A percentile compares a stretch with the other conserved stretches of the same genome.
Conservation (phyloP, 352 stramenopile genomes). For the Elongisporangium prolatum region DNA sequence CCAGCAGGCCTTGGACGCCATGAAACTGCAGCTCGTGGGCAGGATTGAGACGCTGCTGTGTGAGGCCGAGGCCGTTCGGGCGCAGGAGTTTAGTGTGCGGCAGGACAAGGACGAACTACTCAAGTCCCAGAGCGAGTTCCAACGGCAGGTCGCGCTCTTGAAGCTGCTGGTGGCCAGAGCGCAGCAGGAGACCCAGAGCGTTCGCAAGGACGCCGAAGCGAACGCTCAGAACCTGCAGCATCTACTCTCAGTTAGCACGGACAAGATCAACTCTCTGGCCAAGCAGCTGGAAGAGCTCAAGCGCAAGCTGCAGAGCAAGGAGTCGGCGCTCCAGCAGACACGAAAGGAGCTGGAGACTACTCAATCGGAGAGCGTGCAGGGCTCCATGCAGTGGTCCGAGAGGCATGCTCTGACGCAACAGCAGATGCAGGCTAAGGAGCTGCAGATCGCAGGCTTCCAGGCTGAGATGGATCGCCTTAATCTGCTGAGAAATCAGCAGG, state of each 20-base stretch:
- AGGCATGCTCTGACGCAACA: constrained; percentile 24
- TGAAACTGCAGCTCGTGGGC: constrained; percentile 46
- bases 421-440: constrained; percentile 30
- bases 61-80: constrained; percentile 41
- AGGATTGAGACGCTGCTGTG: constrained; percentile 61
- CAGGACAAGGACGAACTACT: constrained; percentile 48
- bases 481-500: constrained; percentile 14
- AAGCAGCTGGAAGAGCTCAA: constrained; percentile 34
- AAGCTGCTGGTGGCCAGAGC: constrained; percentile 40
- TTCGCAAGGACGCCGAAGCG: constrained; percentile 43
- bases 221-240: constrained; percentile 39
- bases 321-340: background rate
- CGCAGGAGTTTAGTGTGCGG: constrained; percentile 41
- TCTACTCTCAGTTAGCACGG: constrained; percentile 25
- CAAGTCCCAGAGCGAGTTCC: constrained; percentile 26
- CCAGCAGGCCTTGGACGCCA: constrained; percentile 30
- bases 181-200: constrained; percentile 42
- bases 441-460: constrained; percentile 30
- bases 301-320: constrained; percentile 22
- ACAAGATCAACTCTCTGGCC: constrained; percentile 39
- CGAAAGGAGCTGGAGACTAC: constrained; percentile 40
- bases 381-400: constrained; percentile 30
- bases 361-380: constrained; percentile 40
- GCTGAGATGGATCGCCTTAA: constrained; percentile 16
- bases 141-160: constrained; percentile 27